Conservation (phyloP, 116 monocot species). For the Trichopus zeylanicus region DNA sequence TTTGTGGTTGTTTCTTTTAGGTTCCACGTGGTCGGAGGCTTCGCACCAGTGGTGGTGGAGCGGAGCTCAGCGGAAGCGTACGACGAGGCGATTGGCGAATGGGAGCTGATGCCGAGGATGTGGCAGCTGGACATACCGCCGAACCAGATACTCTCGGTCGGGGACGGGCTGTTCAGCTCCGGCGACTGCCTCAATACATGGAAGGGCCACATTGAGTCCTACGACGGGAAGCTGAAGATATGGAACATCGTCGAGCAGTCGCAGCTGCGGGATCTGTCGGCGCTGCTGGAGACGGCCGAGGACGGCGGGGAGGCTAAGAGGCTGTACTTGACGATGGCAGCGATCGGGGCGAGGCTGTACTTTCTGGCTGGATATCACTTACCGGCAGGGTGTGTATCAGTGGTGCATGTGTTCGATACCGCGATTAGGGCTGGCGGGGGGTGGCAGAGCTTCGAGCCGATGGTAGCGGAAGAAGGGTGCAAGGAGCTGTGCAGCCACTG, state of each 20-base stretch:
- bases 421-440: not conserved
- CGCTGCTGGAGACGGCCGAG: not conserved
- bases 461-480: not conserved
- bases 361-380: slow-evolving; percentile 22
- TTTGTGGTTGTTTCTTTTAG: too few species aligned
- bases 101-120: slow-evolving; percentile 32
- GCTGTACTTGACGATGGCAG: slow-evolving; percentile 21
- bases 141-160: slow-evolving; percentile 27
- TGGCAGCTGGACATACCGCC: slow-evolving; percentile 44
- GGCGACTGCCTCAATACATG: slow-evolving; percentile 31
- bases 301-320: not conserved
- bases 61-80: slow-evolving; percentile 35
- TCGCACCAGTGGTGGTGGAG: slow-evolving; percentile 22
- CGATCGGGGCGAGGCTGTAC: slow-evolving; percentile 13
- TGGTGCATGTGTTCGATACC: slow-evolving; percentile 25
- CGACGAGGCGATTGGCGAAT: slow-evolving; percentile 11
- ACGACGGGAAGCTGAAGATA: slow-evolving; percentile 29
- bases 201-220: slow-evolving; percentile 31
- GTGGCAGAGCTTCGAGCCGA: slow-evolving; percentile 18
- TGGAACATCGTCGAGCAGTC: slow-evolving; percentile 32
- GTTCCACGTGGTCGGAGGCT: slow-evolving; percentile 32
- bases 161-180: slow-evolving; percentile 22
- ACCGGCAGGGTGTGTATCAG: slow-evolving; percentile 1
- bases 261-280: slow-evolving; percentile 6
- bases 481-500: slow-evolving; percentile 24